Evolutionary conservation across 352 stramenopile species (phyloP).

Genomic region (Pelagophyceae sp.): DNA sequence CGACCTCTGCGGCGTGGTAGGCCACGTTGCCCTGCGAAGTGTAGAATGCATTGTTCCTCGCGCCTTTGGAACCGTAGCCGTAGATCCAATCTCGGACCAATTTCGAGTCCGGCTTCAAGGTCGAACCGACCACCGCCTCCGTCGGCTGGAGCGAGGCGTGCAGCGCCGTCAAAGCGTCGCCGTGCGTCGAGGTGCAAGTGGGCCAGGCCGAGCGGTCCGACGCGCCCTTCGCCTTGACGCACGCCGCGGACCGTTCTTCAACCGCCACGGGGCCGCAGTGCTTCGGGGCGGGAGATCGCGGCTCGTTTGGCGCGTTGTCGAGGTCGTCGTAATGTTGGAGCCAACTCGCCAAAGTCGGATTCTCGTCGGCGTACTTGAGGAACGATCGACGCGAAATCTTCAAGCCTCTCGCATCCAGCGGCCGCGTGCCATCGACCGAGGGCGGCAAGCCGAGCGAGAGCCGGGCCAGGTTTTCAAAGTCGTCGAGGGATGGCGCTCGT

Average conservation of each 20-base stretch:
- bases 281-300: too few species aligned
- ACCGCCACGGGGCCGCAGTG: neutral
- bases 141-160: neutral
- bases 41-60: conserved; percentile 65
- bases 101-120: conserved; percentile 25
- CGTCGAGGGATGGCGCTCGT: neutral
- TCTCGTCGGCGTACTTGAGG: too few species aligned
- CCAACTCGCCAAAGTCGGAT: too few species aligned
- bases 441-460: neutral
- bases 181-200: neutral
- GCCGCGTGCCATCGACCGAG: too few species aligned
- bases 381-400: too few species aligned
- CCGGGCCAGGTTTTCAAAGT: neutral
- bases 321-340: too few species aligned
- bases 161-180: neutral
- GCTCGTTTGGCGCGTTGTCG: too few species aligned
- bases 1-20: conserved; percentile 69
- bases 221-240: neutral
- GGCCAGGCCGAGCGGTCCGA: neutral
- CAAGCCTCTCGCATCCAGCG: too few species aligned
- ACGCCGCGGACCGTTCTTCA: neutral
- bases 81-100: conserved; percentile 74
- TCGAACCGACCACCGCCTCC: neutral
- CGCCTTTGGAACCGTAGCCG: conserved; percentile 63
- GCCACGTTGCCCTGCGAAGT: conserved; percentile 51